phyloP scores from a whole-genome alignment of 2,329 filamentous ascomycete species.

The Chaetomiaceae sp. region DNA sequence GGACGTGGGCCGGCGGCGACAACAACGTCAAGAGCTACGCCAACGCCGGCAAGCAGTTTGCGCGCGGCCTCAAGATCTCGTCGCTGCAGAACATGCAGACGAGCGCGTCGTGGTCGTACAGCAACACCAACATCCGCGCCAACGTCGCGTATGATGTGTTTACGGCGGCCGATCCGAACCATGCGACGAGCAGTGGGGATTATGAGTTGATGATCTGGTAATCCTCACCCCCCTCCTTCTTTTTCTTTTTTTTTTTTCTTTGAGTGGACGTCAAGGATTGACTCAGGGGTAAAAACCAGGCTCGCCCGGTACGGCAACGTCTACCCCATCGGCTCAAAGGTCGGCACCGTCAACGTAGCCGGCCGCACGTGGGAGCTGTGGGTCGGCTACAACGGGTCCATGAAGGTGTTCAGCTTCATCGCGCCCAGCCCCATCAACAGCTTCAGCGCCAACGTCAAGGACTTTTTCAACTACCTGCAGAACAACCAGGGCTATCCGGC shows the following conservation, averaged over 20 bases:
- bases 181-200: constrained; percentile 35
- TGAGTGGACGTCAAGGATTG: too few species aligned
- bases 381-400: constrained; percentile 49
- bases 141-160: constrained; percentile 62
- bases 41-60: constrained; percentile 37
- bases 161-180: constrained; percentile 41
- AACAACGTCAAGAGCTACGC: constrained; percentile 43
- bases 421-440: constrained; percentile 35
- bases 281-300: too few species aligned
- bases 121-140: constrained; percentile 45
- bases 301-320: constrained; percentile 56
- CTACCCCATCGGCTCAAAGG: constrained; percentile 44
- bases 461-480: constrained; percentile 50
- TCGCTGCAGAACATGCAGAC: constrained; percentile 35
- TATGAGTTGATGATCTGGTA: constrained; percentile 66
- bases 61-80: constrained; percentile 29
- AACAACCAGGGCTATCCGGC: constrained; percentile 33
- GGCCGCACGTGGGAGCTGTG: constrained; percentile 51
- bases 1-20: constrained; percentile 38
- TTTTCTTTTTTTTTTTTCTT: too few species aligned
- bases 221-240: background rate
- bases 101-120: constrained; percentile 41
- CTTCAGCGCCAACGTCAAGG: constrained; percentile 49
- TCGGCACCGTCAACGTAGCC: constrained; percentile 47
- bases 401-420: constrained; percentile 50